Evolutionary conservation across 768 basidiomycete species (phyloP), one percentile per base, ranked within the genome.

Genomic region (Mycena latifolia): DNA sequence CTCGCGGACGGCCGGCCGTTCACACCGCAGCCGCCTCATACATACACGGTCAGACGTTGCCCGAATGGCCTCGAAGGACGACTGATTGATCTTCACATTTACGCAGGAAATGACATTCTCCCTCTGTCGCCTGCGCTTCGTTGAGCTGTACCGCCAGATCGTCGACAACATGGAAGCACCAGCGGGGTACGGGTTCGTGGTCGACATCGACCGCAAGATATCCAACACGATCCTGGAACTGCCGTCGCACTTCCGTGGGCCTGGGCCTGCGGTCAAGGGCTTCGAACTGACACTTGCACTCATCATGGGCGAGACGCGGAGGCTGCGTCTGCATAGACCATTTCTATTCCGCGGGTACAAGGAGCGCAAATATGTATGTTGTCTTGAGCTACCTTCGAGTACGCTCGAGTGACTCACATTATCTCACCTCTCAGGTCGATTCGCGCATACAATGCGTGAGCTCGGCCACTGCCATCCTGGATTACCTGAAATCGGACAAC

Each of bases 71-170:
- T 39, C 37, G 15, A 33, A 11, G 31, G 37, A 14, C 46, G 29
- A 20, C 18, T 8, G 2, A 10, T 20, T 56, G 14, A 15, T 22
- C 35, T 48, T 47, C 10, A 54, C 20, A 7, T 15, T 24, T 4
- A 15, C 29, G 25, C 54, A 74, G 73, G 72, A 75, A 55, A 75
- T 75, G 72, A 72, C 74, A 10, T 72, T 72, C 29, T 72, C 72
- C 25, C 52, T 73, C 5, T 69, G 66, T 31, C 67, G 72, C 22
- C 47, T 72, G 9, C 74, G 71, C 14, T 65, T 75, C 20, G 65
- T 75, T 24, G 72, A 72, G 8, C 55, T 73, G 15, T 72, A 73
- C 51, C 65, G 74, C 27, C 69, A 73, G 31, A 66, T 73, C 29
- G 61, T 75, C 3, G 75, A 76, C 54, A 68, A 76, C 39, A 70